phyloP scores from a whole-genome alignment of 108 stramenopile species.

The Discostella pseudostelligera region DNA sequence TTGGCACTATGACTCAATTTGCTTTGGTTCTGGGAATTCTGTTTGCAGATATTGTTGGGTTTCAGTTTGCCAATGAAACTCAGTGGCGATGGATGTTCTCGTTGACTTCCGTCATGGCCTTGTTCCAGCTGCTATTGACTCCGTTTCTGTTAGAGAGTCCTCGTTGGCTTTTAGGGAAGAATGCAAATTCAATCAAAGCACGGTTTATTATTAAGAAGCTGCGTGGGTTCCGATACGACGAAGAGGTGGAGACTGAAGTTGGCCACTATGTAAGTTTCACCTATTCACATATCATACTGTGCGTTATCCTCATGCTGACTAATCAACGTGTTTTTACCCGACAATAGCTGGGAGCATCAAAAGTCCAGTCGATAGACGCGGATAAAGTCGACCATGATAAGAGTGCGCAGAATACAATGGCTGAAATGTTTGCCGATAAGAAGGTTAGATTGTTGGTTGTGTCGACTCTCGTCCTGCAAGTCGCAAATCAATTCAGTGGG shows the following conservation, averaged over 20 bases:
- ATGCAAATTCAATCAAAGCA: slow-evolving; percentile 77
- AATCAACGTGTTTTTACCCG: neutral
- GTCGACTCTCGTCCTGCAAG: slow-evolving; percentile 75
- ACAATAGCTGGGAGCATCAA: slow-evolving; percentile 27
- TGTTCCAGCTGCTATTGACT: slow-evolving; percentile 72
- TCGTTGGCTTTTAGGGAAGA: slow-evolving; percentile 77
- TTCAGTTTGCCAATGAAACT: slow-evolving; percentile 67
- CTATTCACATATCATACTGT: slow-evolving; percentile 39
- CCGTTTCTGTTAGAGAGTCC: slow-evolving; percentile 92
- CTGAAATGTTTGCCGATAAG: slow-evolving; percentile 74
- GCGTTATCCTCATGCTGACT: neutral
- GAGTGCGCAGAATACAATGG: slow-evolving; percentile 27
- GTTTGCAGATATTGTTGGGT: slow-evolving; percentile 78
- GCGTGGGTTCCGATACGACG: slow-evolving; percentile 87
- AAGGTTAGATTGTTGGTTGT: slow-evolving; percentile 74
- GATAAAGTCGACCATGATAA: slow-evolving; percentile 1
- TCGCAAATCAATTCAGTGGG: slow-evolving; percentile 94
- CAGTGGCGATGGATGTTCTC: slow-evolving; percentile 86
- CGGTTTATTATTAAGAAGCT: slow-evolving; percentile 89
- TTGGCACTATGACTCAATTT: slow-evolving; percentile 97
- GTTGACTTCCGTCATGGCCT: slow-evolving; percentile 70
- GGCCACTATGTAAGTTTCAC: slow-evolving; percentile 81
- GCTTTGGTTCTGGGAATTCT: slow-evolving; percentile 93
- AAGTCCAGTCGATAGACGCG: slow-evolving; percentile 22
- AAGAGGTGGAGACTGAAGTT: slow-evolving; percentile 93